Conservation (phyloP, 805 yeast genomes). For the Starmerella bombi region DNA sequence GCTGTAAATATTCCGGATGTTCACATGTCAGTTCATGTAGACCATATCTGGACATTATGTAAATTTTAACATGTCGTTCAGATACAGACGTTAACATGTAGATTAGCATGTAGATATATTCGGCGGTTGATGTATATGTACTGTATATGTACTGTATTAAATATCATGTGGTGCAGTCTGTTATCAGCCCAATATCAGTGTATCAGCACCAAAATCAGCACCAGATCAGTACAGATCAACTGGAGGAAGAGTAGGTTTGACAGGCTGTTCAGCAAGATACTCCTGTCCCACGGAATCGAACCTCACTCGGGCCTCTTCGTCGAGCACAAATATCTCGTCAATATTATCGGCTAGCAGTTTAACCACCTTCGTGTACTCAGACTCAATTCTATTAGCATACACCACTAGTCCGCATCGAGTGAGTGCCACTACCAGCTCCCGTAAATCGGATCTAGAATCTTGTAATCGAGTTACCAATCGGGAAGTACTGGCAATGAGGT, state of each 20-base stretch:
- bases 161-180: too few species aligned
- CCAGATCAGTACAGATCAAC: too few species aligned
- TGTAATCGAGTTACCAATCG: constrained; percentile 73
- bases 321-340: constrained; percentile 64
- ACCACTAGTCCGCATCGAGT: constrained; percentile 57
- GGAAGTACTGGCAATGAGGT: constrained; percentile 74
- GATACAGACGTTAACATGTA: too few species aligned
- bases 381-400: constrained; percentile 73
- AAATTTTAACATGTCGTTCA: too few species aligned
- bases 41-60: too few species aligned
- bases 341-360: constrained; percentile 45
- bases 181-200: too few species aligned
- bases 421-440: constrained; percentile 58
- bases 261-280: constrained; percentile 40
- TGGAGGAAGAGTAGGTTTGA: constrained; percentile 16
- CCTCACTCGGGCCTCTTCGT: constrained; percentile 79
- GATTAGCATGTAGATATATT: too few species aligned
- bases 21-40: too few species aligned
- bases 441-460: constrained; percentile 61
- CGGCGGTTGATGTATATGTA: too few species aligned
- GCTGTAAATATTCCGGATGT: too few species aligned
- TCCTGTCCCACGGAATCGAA: constrained; percentile 78
- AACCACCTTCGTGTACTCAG: constrained; percentile 45
- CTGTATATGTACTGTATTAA: too few species aligned
- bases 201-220: too few species aligned